Conservation (phyloP, 2,329 filamentous ascomycete species). For the Akanthomyces uredinophilus region DNA sequence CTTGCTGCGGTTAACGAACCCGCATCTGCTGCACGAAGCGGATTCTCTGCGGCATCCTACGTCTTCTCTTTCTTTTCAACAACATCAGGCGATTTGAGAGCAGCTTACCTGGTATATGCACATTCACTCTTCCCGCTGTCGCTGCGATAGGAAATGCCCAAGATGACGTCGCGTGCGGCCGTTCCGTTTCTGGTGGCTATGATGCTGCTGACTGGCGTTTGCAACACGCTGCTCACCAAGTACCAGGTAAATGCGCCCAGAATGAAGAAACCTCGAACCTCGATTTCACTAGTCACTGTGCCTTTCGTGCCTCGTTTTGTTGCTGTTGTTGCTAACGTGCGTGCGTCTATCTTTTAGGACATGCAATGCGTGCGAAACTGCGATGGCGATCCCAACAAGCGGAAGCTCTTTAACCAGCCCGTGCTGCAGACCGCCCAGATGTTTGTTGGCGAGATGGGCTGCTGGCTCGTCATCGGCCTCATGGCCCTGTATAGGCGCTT, state of each 20-base stretch:
- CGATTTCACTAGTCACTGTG: no score
- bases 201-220: conserved; percentile 95
- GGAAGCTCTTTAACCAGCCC: conserved; percentile 81
- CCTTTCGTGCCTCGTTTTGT: no score
- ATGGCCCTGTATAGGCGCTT: conserved; percentile 62
- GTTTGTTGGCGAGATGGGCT: conserved; percentile 95
- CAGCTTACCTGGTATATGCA: background rate
- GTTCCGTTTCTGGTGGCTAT: conserved; percentile 86
- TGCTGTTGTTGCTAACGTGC: background rate
- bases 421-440: conserved; percentile 96
- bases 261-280: background rate
- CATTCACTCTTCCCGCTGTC: background rate
- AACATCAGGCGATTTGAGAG: background rate
- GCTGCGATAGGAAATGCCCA: background rate
- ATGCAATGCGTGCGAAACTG: conserved; percentile 96
- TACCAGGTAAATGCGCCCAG: conserved; percentile 63
- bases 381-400: conserved; percentile 58
- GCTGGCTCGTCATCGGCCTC: conserved; percentile 81
- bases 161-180: conserved; percentile 65
- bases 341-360: conserved; percentile 51
- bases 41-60: background rate
- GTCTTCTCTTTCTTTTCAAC: background rate
- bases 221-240: conserved; percentile 95
- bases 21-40: background rate
- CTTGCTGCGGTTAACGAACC: background rate